Conservation (phyloP, 2,329 filamentous ascomycete species). For the Epichloe hybrida region DNA sequence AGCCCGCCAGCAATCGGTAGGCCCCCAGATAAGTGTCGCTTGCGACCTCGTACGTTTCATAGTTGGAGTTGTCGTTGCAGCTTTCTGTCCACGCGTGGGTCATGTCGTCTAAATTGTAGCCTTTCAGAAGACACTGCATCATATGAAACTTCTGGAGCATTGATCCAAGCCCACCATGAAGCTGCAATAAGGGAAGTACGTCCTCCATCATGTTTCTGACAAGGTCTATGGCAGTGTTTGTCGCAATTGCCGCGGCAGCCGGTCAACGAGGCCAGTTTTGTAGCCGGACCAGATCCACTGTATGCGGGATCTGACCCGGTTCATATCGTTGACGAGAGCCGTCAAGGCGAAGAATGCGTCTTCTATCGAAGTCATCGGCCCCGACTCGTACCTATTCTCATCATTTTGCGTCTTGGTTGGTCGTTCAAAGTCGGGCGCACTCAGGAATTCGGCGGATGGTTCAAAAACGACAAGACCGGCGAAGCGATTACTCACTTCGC, state of each 20-base stretch:
- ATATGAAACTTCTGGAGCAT: conserved; percentile 9
- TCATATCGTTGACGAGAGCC: conserved; percentile 18
- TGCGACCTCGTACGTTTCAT: neutral
- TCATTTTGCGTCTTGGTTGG: conserved; percentile 1
- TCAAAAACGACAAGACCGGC: conserved; percentile 22
- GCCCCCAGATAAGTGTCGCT: neutral
- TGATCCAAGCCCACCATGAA: conserved; percentile 12
- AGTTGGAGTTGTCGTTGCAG: neutral
- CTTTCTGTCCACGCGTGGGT: neutral
- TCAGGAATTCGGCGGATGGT: conserved; percentile 22
- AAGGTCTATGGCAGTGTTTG: conserved; percentile 23
- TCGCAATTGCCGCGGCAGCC: conserved; percentile 20
- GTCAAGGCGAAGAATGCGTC: conserved; percentile 16
- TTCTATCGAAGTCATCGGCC: conserved; percentile 11
- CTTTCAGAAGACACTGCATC: neutral
- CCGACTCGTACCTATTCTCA: conserved; percentile 17
- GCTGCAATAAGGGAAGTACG: conserved; percentile 12
- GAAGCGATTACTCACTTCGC: conserved; percentile 19
- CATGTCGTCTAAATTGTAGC: neutral
- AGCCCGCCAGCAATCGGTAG: neutral
- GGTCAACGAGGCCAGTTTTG: conserved; percentile 11
- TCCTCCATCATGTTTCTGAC: conserved; percentile 20
- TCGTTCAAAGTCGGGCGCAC: conserved; percentile 13
- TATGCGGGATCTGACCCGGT: conserved; percentile 14
- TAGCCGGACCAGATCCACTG: conserved; percentile 20